phyloP scores from a whole-genome alignment of 202 grass and related monocot species.

The Setaria viridis region DNA sequence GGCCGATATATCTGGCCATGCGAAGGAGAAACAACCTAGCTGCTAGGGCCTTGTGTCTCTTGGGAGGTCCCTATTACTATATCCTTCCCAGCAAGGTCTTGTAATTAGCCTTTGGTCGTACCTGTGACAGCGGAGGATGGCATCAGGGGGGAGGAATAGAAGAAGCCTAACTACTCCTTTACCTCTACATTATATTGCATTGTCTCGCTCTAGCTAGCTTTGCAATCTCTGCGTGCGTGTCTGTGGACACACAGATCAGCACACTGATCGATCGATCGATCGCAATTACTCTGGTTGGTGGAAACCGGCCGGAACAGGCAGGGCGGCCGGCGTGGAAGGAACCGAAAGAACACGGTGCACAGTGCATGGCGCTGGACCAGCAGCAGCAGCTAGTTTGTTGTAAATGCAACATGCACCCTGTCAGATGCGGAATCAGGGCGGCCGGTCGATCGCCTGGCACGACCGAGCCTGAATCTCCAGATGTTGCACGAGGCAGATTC shows the following conservation, averaged over 20 bases:
- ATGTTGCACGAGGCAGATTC: conserved; percentile 6
- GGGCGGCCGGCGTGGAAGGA: conserved; percentile 33
- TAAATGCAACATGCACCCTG: conserved; percentile 43
- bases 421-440: background rate
- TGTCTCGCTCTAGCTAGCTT: background rate
- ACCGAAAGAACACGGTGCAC: conserved; percentile 40
- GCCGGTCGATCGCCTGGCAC: background rate
- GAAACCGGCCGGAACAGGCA: background rate
- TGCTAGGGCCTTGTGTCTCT: conserved; percentile 14
- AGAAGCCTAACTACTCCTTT: conserved; percentile 7
- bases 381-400: background rate
- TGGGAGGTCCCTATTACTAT: conserved; percentile 41
- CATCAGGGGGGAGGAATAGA: background rate
- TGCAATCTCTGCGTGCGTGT: background rate
- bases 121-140: conserved; percentile 11
- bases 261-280: background rate
- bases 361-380: conserved; percentile 28
- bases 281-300: background rate
- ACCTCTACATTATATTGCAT: background rate
- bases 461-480: conserved; percentile 29
- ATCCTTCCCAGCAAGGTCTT: conserved; percentile 40
- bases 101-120: conserved; percentile 40
- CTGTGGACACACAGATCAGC: background rate
- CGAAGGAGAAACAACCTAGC: background rate
- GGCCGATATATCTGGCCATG: conserved; percentile 7